Percentiles rank a stretch among this genome's conserved stretches.
Evolutionary conservation across 305 asterid species (phyloP).

Genomic region (Salvia sclarea): DNA sequence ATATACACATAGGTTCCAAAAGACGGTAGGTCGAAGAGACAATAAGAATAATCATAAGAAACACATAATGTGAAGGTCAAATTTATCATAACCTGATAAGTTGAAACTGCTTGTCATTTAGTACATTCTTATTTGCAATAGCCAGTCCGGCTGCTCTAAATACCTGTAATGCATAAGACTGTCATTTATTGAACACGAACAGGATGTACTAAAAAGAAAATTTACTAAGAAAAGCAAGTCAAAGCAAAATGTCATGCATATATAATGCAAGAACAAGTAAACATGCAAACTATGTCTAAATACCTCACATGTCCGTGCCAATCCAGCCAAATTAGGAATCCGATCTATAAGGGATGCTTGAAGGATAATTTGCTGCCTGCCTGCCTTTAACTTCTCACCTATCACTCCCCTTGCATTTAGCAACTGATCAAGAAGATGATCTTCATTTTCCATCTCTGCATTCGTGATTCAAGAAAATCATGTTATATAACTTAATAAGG

Average conservation of each 20-base stretch:
- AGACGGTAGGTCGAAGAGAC: slow-evolving; percentile 5
- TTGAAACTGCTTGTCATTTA: slow-evolving; percentile 95
- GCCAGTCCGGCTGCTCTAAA: slow-evolving; percentile 83
- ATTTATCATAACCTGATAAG: slow-evolving; percentile 70
- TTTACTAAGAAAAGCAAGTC: slow-evolving; percentile 10
- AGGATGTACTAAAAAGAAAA: slow-evolving; percentile 4
- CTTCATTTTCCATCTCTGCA: slow-evolving; percentile 79
- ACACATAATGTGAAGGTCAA: not conserved
- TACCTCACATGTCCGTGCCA: slow-evolving; percentile 96
- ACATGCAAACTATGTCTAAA: not conserved
- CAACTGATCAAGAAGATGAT: slow-evolving; percentile 70
- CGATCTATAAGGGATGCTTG: slow-evolving; percentile 91
- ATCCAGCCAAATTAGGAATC: slow-evolving; percentile 98
- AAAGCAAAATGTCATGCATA: not conserved
- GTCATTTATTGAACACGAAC: slow-evolving; percentile 16
- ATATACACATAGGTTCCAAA: not conserved
- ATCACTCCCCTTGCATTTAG: slow-evolving; percentile 63
- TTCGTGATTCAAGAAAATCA: slow-evolving; percentile 29
- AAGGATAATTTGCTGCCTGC: slow-evolving; percentile 72
- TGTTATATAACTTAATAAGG: not conserved
- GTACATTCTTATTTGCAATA: slow-evolving; percentile 66
- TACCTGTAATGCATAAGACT: slow-evolving; percentile 45
- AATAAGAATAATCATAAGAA: slow-evolving; percentile 8
- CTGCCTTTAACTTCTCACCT: slow-evolving; percentile 58
- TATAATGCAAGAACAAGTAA: slow-evolving; percentile 6